Conservation (phyloP, 192 early-diverging fungal genomes). For the Oehlia diaphana region DNA sequence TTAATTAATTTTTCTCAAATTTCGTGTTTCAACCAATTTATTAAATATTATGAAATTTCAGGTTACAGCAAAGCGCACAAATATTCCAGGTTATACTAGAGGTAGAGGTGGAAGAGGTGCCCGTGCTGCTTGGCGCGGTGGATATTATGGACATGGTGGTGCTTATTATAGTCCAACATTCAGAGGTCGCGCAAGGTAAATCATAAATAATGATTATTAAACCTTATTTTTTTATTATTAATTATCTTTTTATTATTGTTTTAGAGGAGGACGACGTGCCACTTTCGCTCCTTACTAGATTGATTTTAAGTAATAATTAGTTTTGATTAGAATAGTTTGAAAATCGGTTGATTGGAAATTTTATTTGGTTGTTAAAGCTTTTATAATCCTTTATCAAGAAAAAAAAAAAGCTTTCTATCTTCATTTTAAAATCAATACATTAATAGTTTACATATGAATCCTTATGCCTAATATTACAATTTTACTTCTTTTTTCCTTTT, state of each 20-base stretch:
- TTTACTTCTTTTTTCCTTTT: neutral
- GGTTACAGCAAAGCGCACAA: constrained; percentile 92
- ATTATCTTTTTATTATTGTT: neutral
- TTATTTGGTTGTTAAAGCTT: neutral
- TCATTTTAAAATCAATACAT: neutral
- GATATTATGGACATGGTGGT: constrained; percentile 49
- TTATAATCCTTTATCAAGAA: neutral
- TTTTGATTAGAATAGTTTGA: neutral
- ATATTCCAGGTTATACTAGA: constrained; percentile 80
- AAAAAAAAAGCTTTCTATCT: neutral
- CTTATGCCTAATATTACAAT: neutral
- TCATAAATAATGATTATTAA: neutral
- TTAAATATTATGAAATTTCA: constrained; percentile 32
- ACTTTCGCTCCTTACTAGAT: neutral
- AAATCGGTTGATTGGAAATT: neutral
- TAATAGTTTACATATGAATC: neutral
- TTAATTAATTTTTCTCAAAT: neutral
- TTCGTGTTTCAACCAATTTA: neutral
- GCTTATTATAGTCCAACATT: constrained; percentile 35
- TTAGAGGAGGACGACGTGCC: neutral
- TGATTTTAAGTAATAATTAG: neutral
- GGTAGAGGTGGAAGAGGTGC: constrained; percentile 69
- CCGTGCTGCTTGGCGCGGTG: constrained; percentile 71
- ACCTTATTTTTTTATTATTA: neutral
- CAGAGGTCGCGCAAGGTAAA: constrained; percentile 30